Evolutionary conservation across 1,284 basidiomycete species (phyloP), one percentile per base, ranked within the genome.

Genomic region (Gomphus bonarii): DNA sequence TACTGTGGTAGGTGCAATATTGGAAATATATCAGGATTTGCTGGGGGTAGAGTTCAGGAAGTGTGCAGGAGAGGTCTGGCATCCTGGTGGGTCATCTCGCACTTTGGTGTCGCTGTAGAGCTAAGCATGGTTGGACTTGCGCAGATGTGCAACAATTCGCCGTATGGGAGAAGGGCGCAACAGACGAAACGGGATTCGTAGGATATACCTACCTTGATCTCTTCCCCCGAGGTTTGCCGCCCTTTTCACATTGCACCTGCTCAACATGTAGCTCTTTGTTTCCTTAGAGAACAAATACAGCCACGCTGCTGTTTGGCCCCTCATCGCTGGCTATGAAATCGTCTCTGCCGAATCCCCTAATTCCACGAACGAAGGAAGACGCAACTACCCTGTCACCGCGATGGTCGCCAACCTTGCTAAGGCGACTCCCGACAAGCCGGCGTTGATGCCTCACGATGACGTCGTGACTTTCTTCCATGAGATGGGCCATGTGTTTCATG

Each of bases 351-450:
- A 40, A 6, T 40, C 38, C 38, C 38, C n/a, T n/a, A n/a, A n/a
- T n/a, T n/a, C n/a, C n/a, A n/a, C n/a, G n/a, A n/a, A n/a, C n/a
- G n/a, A n/a, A n/a, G 83, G 82, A 38, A 74, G 74, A 50, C 79
- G 86, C 48, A 77, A 76, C 66, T 91, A 89, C 68, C 89, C 88
- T 1, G 67, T 88, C 50, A 69, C 81, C 1, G 85, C 85, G 9
- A 91, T 92, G 90, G 90, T 92, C 7, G 90, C 90, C 28, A 93
- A 92, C 68, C 77, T 93, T 3, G 86, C 90, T 2, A 93, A 92
- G 66, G 77, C 86, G 2, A 89, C 88, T 0, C 80, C 84, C 0
- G 82, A 84, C 1, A 82, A 84, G 60, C 88, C 89, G 1, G 90
- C 90, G 12, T 73, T 92, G 28, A 87, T 94, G 87, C 75, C 81